A percentile compares a stretch with the other conserved stretches of the same genome.
phyloP scores from a whole-genome alignment of 1,139 yeast genomes.

The Hemisphaericaspora xylanilytica region DNA sequence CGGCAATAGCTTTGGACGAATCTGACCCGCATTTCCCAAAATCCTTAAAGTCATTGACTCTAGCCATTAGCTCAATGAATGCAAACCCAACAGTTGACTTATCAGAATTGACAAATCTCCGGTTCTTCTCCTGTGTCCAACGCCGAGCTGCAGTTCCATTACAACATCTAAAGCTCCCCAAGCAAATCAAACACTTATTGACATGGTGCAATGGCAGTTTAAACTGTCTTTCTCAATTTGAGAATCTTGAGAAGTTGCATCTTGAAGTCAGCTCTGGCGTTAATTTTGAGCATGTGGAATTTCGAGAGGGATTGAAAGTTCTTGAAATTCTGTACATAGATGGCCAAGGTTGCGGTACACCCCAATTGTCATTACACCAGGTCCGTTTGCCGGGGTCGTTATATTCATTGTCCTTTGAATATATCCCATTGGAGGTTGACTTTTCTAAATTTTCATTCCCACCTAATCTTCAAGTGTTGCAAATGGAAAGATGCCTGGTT shows the following conservation, averaged over 20 bases:
- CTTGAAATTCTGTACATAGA: background rate
- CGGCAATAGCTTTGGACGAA: background rate
- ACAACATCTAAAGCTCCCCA: background rate
- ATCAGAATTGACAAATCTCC: background rate
- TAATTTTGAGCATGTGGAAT: background rate
- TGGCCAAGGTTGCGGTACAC: background rate
- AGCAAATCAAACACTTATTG: background rate
- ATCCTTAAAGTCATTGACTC: background rate
- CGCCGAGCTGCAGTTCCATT: background rate
- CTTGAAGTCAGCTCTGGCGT: background rate
- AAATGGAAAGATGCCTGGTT: background rate
- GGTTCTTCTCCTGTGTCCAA: background rate
- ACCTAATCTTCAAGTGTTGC: background rate
- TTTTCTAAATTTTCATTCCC: background rate
- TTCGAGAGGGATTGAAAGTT: background rate
- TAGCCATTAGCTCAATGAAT: background rate
- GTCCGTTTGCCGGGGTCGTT: background rate
- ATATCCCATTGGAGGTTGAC: background rate
- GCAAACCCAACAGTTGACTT: background rate
- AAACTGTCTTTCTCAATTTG: background rate
- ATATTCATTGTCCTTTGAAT: background rate
- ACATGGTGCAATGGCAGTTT: background rate
- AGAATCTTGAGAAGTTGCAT: background rate
- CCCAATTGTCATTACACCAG: background rate
- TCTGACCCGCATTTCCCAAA: background rate